Evolutionary conservation across 306 rosid species (phyloP), one percentile per base, ranked within the genome.

Genomic region (Corylus heterophylla): DNA sequence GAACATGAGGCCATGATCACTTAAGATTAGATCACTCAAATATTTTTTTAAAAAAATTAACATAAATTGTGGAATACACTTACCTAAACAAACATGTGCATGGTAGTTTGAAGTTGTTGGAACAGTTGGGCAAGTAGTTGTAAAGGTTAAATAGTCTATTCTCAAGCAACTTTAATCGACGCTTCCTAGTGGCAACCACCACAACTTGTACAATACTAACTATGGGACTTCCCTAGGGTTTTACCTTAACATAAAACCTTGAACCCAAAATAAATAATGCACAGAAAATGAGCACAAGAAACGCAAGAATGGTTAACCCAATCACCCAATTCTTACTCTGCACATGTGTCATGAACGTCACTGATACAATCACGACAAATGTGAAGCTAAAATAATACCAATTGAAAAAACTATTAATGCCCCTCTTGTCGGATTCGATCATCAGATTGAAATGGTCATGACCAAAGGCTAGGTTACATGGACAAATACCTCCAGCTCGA

Each of bases 1-100:
- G 9, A 83, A 69, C 37, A 84, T 85, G 74, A 48, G 51, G 51
- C 13, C 51, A 48, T 10, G 51, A 48, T 48, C 51, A 48, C 2
- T 11, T 47, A 47, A 47, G 50, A 47, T 1, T 48, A 48, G 12
- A 48, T 48, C 0, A 48, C 51, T 48, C 51, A 48, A 48, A 10
- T 9, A 11, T 45, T 45, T 7, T 22, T 22, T 22, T 22, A 22
- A 22, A 22, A 7, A 45, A 0, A 45, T 2, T 0, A 22, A 22
- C 5, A 0, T 45, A 45, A 45, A 45, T 0, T 45, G 49, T 9
- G 51, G 51, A 48, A 8, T 8, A 1, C 3, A 48, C 1, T 67
- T 67, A 67, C 51, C 71, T 17, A 22, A 67, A 67, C 4, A 39
- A 29, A 17, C 39, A 29, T 0, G 71, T 39, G 29, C 1, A 67